Base-by-base conservation (phyloP, 768 basidiomycete genomes). In the Collybia nuda region DNA sequence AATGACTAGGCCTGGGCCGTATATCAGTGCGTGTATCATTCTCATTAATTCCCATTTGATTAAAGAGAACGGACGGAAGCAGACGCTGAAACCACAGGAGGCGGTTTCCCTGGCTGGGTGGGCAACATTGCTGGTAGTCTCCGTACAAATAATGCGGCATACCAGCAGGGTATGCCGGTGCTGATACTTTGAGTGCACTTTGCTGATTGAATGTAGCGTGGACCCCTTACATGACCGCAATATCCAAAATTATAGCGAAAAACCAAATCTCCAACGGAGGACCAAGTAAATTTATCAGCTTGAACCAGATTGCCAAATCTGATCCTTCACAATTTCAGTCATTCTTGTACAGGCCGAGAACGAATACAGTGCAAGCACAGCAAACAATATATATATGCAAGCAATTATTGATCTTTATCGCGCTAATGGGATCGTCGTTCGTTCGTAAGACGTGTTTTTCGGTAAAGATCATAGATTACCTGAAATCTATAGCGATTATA, bases 201-300 rank as follows among this genome's bases (percentile, higher is more conserved):
- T 49, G 48, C 42, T 41, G 35, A 44, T 40, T 26, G 26, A 29
- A 22, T 42, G 47, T 39, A 67, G 82, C 82, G 2, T 85, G 83
- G 83, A 67, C 66, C 17, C 77, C 76, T 11, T 85, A 85, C 52
- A 68, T 83, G 66, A 78, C 75, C 4, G 63, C 69, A 1, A 68
- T 85, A 8, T 69, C 77, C 4, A 69, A 73, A 45, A 67, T 82
- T 28, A 71, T 82, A 26, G 75, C 79, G 1, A 67, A 62, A 49
- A 79, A 84, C 56, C 81, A 85, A 60, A 77, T 85, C 53, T 76
- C 78, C 11, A 75, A 79, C 18, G 84, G 80, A 8, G 84, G 84
- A 5, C 81, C 83, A 18, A 76, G 82, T 71, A 69, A 47, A 67
- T 61, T 32, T 54, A 49, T 40, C 52, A 50, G 37, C 47, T 29